Evolutionary conservation across 2,329 filamentous ascomycete genomes (phyloP).

Genomic region (Chaetomiaceae sp.): DNA sequence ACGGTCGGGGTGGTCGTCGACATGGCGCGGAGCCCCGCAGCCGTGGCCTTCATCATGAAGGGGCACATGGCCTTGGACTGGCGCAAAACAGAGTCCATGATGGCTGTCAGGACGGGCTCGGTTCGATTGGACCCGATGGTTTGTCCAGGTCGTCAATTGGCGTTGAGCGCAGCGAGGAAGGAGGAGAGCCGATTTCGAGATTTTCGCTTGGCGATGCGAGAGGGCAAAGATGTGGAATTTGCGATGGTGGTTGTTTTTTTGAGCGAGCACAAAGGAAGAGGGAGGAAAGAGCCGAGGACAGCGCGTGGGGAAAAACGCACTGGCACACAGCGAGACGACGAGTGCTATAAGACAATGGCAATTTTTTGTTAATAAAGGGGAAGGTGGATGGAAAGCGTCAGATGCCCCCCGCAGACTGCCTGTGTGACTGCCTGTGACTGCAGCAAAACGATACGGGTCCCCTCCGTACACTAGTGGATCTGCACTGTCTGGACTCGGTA

Average conservation of each 20-base stretch:
- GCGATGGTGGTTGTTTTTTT: neutral
- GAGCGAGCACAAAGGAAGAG: neutral
- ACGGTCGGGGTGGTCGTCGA: constrained; percentile 59
- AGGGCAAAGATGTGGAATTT: neutral
- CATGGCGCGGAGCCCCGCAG: constrained; percentile 82
- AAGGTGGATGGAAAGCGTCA: neutral
- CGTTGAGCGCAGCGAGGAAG: neutral
- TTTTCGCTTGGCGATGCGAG: neutral
- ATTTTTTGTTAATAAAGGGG: constrained; percentile 5
- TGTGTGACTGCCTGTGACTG: no score
- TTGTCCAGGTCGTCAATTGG: neutral
- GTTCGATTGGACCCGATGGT: neutral
- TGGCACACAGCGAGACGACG: neutral
- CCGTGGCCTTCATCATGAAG: constrained; percentile 91
- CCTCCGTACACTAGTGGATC: no score
- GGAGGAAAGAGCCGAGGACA: neutral
- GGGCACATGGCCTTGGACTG: constrained; percentile 97
- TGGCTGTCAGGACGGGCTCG: neutral
- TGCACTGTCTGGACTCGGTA: no score
- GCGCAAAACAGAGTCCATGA: constrained; percentile 89
- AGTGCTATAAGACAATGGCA: neutral
- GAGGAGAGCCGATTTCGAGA: neutral
- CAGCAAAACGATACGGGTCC: no score
- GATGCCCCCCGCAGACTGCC: no score
- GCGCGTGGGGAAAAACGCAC: neutral